Base-by-base conservation (phyloP, 805 yeast species). In the Wickerhamomyces queroliae region DNA sequence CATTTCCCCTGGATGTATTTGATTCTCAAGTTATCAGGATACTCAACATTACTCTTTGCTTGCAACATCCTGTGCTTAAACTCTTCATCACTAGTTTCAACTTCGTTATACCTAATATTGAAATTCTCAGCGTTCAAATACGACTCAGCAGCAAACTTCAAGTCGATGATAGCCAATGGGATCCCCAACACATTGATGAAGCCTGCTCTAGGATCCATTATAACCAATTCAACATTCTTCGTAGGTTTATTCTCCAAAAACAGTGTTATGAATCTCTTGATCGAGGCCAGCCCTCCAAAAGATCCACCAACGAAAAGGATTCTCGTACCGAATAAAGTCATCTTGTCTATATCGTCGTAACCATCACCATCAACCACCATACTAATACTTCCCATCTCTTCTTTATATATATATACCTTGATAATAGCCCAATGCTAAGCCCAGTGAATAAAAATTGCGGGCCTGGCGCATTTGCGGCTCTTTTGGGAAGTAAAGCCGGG, bases 171-270 rank as follows among this genome's bases (percentile, higher is more conserved):
- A 5, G 68, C 58, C 12, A 59, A 49, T 9, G 72, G 72, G 9
- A 65, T 55, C 1, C 70, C 72, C 40, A 66, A 47, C 4, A 65
- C 43, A 42, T 67, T 67, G 40, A 67, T 52, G 39, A 66, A 63
- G 7, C 73, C 73, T 2, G 62, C 60, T 37, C 66, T 55, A 12
- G 70, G 69, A 33, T 67, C 72, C 2, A 67, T 47, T n/a, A 67
- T 35, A 1, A 52, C 50, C 15, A 64, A 50, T n/a, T 63, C 58
- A 6, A 58, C 39, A 16, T 39, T 30, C 7, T 35, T 29, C 1
- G 41, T 13, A 2, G 47, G 13, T 36, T 25, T 30, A 4, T 30
- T 33, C 9, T 49, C 44, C 7, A 27, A 37, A 33, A 42, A 43
- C 10, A 42, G 46, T 4, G 38, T 38, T n/a, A 53, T 35, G 36